A percentile compares a stretch with the other conserved stretches of the same genome.
Evolutionary conservation across 208 protist genomes (phyloP).

Genomic region (Leishmania tarentolae): DNA sequence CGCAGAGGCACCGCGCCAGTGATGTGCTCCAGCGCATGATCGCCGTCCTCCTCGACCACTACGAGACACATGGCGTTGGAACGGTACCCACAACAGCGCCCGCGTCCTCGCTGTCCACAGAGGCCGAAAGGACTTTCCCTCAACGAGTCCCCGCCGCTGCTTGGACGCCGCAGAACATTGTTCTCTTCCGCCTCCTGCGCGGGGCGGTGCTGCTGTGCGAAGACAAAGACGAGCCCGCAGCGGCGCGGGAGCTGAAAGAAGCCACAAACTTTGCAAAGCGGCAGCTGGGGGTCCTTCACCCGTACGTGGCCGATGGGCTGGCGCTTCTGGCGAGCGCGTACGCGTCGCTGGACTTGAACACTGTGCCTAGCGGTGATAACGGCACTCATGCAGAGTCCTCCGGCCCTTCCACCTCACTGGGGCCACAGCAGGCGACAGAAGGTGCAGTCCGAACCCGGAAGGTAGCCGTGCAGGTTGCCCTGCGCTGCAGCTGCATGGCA

Average conservation of each 20-base stretch:
- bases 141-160: slow-evolving; percentile 3
- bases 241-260: slow-evolving; percentile 36
- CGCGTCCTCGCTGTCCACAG: background rate
- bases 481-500: slow-evolving; percentile 36
- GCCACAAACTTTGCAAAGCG: slow-evolving; percentile 33
- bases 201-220: slow-evolving; percentile 38
- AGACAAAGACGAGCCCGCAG: slow-evolving; percentile 49
- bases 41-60: slow-evolving; percentile 26
- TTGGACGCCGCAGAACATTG: slow-evolving; percentile 47
- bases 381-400: background rate
- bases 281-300: slow-evolving; percentile 38
- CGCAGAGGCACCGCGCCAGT: slow-evolving; percentile 24
- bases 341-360: slow-evolving; percentile 34
- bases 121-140: background rate
- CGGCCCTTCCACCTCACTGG: background rate
- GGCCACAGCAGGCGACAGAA: background rate
- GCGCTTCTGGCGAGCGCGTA: slow-evolving; percentile 28
- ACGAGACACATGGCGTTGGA: slow-evolving; percentile 8
- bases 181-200: slow-evolving; percentile 47
- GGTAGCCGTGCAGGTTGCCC: slow-evolving; percentile 34
- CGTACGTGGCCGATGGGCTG: slow-evolving; percentile 31
- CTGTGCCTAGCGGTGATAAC: background rate
- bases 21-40: slow-evolving; percentile 38
- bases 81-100: background rate
- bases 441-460: slow-evolving; percentile 18